A percentile compares a stretch with the other conserved stretches of the same genome.
These are phyloP conservation scores for Polychaeton citri DNA, from an alignment of 2,329 filamentous ascomycete genomes.

Conservation along the genomic window DNA sequence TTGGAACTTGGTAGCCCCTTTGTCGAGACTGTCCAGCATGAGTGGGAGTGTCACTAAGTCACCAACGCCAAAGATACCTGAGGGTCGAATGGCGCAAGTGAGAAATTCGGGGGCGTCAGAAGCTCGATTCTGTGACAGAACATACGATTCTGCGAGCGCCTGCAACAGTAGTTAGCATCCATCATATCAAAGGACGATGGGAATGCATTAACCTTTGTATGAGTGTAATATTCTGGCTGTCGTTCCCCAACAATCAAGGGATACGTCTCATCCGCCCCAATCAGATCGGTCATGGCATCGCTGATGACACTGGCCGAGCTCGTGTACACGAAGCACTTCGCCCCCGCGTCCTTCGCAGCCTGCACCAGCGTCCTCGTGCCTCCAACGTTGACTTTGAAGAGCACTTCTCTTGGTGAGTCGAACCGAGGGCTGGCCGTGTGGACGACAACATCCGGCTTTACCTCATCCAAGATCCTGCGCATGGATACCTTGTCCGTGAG, in stretches of 20 bases:
- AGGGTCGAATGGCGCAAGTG: neutral
- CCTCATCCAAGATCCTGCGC: constrained; percentile 4
- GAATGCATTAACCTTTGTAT: constrained; percentile 7
- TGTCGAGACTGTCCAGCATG: neutral
- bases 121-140: neutral
- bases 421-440: constrained; percentile 7
- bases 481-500: constrained; percentile 4
- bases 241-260: constrained; percentile 7
- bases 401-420: constrained; percentile 1
- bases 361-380: constrained; percentile 6
- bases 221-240: constrained; percentile 10
- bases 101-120: neutral
- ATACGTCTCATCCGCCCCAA: constrained; percentile 5
- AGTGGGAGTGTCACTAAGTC: neutral
- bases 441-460: constrained; percentile 8
- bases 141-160: neutral
- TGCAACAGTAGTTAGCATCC: no score
- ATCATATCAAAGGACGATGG: no score
- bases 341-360: constrained; percentile 1
- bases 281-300: constrained; percentile 8
- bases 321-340: constrained; percentile 11
- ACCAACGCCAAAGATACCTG: neutral
- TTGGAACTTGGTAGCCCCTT: constrained; percentile 16
- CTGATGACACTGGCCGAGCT: constrained; percentile 11
- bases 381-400: constrained; percentile 6